These are phyloP conservation scores for Coix lacrymajobi DNA, from an alignment of 176 grass and related monocot species.

Conservation along the genomic window DNA sequence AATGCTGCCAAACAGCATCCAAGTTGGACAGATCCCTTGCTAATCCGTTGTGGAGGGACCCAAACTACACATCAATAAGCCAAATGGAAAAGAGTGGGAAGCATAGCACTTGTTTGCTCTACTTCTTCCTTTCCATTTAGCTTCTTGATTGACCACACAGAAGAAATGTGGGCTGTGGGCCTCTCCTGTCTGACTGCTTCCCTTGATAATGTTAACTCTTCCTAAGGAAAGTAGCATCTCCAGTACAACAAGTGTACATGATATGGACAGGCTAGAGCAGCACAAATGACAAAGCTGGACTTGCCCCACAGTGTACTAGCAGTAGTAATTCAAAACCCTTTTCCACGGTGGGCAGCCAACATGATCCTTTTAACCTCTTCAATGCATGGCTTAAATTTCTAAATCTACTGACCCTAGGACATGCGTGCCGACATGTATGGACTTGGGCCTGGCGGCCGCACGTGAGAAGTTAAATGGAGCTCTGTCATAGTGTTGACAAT, in stretches of 20 bases:
- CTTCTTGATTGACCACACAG: conserved; percentile 28
- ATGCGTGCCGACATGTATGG: conserved; percentile 39
- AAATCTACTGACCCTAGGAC: conserved; percentile 21
- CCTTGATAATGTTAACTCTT: conserved; percentile 17
- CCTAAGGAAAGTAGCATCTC: conserved; percentile 1
- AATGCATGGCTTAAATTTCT: conserved; percentile 22
- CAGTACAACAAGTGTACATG: conserved; percentile 21
- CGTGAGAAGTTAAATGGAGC: conserved; percentile 29
- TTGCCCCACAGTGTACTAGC: conserved; percentile 17
- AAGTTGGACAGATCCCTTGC: conserved; percentile 14
- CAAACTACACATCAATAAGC: conserved; percentile 23
- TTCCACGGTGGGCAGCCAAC: conserved; percentile 16
- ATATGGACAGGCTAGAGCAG: conserved; percentile 17
- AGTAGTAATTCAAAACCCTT: conserved; percentile 32
- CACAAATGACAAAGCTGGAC: conserved; percentile 29
- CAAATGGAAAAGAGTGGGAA: conserved; percentile 5
- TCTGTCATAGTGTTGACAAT: conserved; percentile 36
- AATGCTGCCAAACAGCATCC: conserved; percentile 1
- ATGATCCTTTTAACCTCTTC: conserved; percentile 14
- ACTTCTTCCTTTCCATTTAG: conserved; percentile 26
- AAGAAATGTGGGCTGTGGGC: conserved; percentile 11
- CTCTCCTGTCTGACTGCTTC: conserved; percentile 13
- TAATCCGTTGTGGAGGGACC: conserved; percentile 27
- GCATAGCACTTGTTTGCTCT: conserved; percentile 6
- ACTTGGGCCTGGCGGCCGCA: conserved; percentile 21